A percentile compares a stretch with the other conserved stretches of the same genome.
Evolutionary conservation across 23 red algal genomes (phyloP).

Genomic region (Gracilaria domingensis): DNA sequence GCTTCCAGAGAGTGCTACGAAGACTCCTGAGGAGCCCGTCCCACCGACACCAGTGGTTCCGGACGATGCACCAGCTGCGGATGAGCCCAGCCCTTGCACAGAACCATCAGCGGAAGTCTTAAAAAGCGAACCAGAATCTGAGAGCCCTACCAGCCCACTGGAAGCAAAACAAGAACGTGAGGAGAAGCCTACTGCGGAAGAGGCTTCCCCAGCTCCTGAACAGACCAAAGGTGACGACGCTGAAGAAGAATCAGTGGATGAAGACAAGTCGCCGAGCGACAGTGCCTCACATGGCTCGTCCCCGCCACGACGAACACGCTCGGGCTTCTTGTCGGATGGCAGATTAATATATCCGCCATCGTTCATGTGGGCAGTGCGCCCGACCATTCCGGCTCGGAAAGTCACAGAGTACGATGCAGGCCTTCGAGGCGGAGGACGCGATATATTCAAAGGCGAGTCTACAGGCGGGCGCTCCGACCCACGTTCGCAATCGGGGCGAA

Average conservation of each 20-base stretch:
- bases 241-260: neutral
- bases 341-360: conserved; percentile 41
- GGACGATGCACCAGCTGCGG: neutral
- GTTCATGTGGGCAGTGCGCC: conserved; percentile 42
- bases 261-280: neutral
- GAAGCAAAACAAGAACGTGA: conserved; percentile 14
- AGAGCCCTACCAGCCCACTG: neutral
- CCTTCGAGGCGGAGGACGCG: conserved; percentile 2
- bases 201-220: neutral
- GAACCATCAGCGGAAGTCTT: neutral
- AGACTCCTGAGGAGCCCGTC: neutral
- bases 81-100: neutral
- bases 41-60: neutral
- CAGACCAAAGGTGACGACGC: neutral
- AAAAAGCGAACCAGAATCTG: neutral
- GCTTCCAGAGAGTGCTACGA: neutral
- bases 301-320: neutral
- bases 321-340: conserved; percentile 15
- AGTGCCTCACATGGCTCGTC: neutral
- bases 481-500: conserved; percentile 16
- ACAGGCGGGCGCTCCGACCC: neutral
- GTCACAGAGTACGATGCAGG: neutral
- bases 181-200: neutral
- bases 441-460: conserved; percentile 47
- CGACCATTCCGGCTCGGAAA: conserved; percentile 12